Conservation (phyloP, 768 basidiomycete genomes). For the Lactarius pseudohatsudake region DNA sequence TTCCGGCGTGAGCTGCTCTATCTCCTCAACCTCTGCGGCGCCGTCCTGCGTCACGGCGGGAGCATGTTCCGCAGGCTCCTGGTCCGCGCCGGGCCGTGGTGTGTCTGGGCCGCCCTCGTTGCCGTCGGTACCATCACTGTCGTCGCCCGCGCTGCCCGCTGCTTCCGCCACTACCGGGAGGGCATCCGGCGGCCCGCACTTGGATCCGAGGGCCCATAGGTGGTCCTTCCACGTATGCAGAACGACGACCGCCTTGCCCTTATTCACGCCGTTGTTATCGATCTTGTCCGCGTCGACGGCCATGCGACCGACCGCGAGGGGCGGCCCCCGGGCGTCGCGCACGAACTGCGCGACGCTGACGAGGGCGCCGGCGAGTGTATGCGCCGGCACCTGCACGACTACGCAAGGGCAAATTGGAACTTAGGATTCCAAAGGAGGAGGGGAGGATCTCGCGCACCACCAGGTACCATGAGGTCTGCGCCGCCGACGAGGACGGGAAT, state of each 20-base stretch:
- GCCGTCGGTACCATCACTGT: conserved; percentile 16
- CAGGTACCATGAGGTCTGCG: conserved; percentile 89
- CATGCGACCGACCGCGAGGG: conserved; percentile 76
- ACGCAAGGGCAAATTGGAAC: conserved; percentile 29
- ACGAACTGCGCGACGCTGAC: conserved; percentile 59
- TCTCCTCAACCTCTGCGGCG: conserved; percentile 18
- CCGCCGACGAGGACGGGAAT: conserved; percentile 71
- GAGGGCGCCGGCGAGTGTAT: conserved; percentile 49
- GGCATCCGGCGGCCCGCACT: conserved; percentile 51
- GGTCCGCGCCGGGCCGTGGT: conserved; percentile 6
- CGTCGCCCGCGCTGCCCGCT: conserved; percentile 21
- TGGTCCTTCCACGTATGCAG: conserved; percentile 77
- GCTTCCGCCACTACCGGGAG: conserved; percentile 12
- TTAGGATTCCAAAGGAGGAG: not conserved
- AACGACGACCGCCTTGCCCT: conserved; percentile 73
- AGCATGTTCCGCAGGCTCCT: conserved; percentile 32
- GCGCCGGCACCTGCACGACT: conserved; percentile 59
- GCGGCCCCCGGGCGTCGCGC: conserved; percentile 44
- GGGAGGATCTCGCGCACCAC: conserved; percentile 51
- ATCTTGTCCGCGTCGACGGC: conserved; percentile 43
- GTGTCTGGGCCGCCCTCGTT: conserved; percentile 5
- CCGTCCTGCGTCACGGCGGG: conserved; percentile 1
- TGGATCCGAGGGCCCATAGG: conserved; percentile 72
- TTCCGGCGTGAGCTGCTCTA: conserved; percentile 31
- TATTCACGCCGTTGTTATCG: conserved; percentile 41